Percentiles rank a stretch among this genome's conserved stretches.
These are phyloP conservation scores for Punctularia strigosozonata DNA, from an alignment of 768 basidiomycete species.

Conservation along the genomic window DNA sequence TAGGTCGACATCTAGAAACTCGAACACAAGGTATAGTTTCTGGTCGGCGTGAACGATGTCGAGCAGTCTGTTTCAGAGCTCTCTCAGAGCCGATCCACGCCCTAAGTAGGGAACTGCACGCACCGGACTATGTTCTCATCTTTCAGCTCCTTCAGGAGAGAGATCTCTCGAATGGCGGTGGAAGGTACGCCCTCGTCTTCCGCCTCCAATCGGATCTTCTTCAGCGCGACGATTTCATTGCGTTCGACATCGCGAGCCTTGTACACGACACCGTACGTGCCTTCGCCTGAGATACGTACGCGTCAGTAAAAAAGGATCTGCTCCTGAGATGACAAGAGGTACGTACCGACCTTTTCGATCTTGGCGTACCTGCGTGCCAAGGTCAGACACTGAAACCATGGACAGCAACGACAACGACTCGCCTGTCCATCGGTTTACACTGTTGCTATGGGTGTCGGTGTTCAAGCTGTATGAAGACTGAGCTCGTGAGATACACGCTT, in stretches of 20 bases:
- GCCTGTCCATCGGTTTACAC: neutral
- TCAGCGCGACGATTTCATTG: constrained; percentile 84
- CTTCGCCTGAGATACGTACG: constrained; percentile 26
- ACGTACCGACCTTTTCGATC: constrained; percentile 96
- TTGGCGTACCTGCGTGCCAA: constrained; percentile 98
- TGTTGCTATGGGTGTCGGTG: too few species aligned
- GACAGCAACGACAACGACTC: constrained; percentile 10
- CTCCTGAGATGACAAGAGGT: constrained; percentile 1
- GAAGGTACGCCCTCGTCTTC: constrained; percentile 99
- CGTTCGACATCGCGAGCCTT: constrained; percentile 79
- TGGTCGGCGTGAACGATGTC: constrained; percentile 97
- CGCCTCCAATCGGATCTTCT: constrained; percentile 97
- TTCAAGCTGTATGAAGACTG: too few species aligned
- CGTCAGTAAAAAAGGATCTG: neutral
- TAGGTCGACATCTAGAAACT: constrained; percentile 93
- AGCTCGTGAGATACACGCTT: too few species aligned
- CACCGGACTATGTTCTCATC: constrained; percentile 94
- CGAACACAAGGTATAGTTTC: constrained; percentile 95
- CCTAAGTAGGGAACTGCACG: constrained; percentile 3
- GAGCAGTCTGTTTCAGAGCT: constrained; percentile 46
- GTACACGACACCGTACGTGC: constrained; percentile 98
- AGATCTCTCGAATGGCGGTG: constrained; percentile 97
- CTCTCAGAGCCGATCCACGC: neutral
- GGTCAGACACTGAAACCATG: too few species aligned
- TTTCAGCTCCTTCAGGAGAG: constrained; percentile 90